Percentiles rank a stretch among this genome's conserved stretches.
Evolutionary conservation across 2,329 filamentous ascomycete genomes (phyloP).

Genomic region (Hypoxylon sp.): DNA sequence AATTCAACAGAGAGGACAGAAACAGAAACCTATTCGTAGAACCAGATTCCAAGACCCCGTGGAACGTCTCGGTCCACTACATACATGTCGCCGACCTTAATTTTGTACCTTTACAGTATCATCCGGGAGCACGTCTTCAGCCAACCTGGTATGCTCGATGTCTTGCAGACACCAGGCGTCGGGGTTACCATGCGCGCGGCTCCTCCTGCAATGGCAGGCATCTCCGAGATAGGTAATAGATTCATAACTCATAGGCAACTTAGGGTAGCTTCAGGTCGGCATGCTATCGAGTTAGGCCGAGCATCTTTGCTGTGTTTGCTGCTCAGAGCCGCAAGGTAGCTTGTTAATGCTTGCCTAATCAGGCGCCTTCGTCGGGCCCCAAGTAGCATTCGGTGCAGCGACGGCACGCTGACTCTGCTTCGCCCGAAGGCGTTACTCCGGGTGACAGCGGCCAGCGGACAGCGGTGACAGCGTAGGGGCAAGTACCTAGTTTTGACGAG

Average conservation of each 20-base stretch:
- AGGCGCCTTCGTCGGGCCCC: slow-evolving; percentile 30
- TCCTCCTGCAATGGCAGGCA: slow-evolving; percentile 32
- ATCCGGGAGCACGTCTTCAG: slow-evolving; percentile 32
- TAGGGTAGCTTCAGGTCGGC: slow-evolving; percentile 1
- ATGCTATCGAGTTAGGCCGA: neutral
- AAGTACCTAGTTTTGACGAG: slow-evolving; percentile 19
- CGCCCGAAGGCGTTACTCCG: slow-evolving; percentile 24
- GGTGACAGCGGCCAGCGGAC: neutral
- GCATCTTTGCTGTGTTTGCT: neutral
- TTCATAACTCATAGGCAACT: neutral
- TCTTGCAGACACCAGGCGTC: slow-evolving; percentile 36
- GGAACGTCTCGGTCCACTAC: slow-evolving; percentile 22
- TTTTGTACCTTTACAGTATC: slow-evolving; percentile 21
- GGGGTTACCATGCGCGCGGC: slow-evolving; percentile 41
- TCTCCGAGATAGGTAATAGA: slow-evolving; percentile 22
- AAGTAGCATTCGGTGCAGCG: slow-evolving; percentile 21
- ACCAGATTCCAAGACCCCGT: slow-evolving; percentile 19
- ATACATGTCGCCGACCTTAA: slow-evolving; percentile 35
- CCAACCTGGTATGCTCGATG: slow-evolving; percentile 39
- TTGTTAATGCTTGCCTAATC: slow-evolving; percentile 25
- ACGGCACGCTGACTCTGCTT: slow-evolving; percentile 23
- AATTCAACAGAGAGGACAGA: slow-evolving; percentile 1
- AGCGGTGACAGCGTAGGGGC: neutral
- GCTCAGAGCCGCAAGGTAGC: slow-evolving; percentile 36
- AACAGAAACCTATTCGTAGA: slow-evolving; percentile 35